These are phyloP conservation scores for Cichorium intybus DNA, from an alignment of 140 eudicot genomes.

Conservation along the genomic window DNA sequence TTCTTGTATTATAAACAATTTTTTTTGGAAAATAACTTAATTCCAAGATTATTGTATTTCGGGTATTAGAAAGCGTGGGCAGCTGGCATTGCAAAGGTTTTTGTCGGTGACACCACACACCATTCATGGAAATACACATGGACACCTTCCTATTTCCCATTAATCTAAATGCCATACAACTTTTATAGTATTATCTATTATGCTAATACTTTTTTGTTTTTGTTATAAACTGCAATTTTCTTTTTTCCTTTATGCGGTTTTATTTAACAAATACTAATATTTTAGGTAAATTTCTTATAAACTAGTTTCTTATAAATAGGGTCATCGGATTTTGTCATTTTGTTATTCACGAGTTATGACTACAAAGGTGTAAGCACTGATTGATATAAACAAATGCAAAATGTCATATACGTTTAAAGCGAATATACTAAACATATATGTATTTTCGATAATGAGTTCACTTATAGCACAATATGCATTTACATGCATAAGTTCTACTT, in stretches of 20 bases:
- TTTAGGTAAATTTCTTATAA: neutral
- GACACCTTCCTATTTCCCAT: conserved; percentile 15
- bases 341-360: neutral
- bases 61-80: conserved; percentile 15
- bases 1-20: no score
- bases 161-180: neutral
- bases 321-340: neutral
- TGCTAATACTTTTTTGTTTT: conserved; percentile 3
- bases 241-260: neutral
- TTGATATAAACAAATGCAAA: neutral
- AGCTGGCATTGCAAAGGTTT: conserved; percentile 23
- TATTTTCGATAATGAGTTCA: neutral
- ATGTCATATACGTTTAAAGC: neutral
- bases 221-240: neutral
- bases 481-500: neutral
- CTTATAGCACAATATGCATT: neutral
- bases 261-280: neutral
- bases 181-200: neutral
- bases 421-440: neutral
- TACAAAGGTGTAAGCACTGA: neutral
- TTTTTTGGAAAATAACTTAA: no score
- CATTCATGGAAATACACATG: conserved; percentile 28
- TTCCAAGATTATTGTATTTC: no score
- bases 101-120: conserved; percentile 31
- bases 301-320: neutral